Conservation (phyloP, 129 eudicot genomes). For the Logfia minima region DNA sequence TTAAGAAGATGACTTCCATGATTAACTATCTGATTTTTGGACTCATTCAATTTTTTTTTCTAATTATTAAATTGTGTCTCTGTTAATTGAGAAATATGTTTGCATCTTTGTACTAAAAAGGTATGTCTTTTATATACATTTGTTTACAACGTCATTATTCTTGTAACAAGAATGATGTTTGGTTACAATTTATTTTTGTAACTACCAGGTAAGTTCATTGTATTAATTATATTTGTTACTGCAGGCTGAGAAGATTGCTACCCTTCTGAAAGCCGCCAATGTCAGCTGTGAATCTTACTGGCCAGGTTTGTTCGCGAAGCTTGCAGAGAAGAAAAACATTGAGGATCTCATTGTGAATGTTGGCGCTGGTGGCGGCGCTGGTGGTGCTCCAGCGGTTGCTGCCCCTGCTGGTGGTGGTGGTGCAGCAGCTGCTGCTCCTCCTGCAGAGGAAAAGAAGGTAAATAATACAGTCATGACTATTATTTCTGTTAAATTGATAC, state of each 20-base stretch:
- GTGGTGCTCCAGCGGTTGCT: conserved; percentile 36
- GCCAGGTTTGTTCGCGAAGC: conserved; percentile 64
- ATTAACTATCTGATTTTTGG: no score
- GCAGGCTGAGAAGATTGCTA: conserved; percentile 52
- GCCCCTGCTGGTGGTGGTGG: conserved; percentile 42
- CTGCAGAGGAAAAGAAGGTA: conserved; percentile 51
- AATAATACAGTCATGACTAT: not conserved
- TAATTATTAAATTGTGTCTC: not conserved
- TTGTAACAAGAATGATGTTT: no score
- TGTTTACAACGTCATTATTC: no score
- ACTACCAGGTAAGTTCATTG: no score
- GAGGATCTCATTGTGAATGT: conserved; percentile 53
- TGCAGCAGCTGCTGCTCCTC: conserved; percentile 39
- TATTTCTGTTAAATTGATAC: not conserved
- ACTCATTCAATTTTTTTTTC: no score
- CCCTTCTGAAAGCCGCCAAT: conserved; percentile 54
- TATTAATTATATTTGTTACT: not conserved
- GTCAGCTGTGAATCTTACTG: conserved; percentile 51
- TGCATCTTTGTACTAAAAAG: not conserved
- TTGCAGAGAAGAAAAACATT: conserved; percentile 57
- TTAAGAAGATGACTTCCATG: no score
- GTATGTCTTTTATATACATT: not conserved
- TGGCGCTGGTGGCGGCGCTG: conserved; percentile 62
- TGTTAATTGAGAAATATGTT: not conserved
- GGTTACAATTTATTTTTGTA: no score